Base-by-base conservation (phyloP, 345 rosid genomes). In the Ricinus communis region DNA sequence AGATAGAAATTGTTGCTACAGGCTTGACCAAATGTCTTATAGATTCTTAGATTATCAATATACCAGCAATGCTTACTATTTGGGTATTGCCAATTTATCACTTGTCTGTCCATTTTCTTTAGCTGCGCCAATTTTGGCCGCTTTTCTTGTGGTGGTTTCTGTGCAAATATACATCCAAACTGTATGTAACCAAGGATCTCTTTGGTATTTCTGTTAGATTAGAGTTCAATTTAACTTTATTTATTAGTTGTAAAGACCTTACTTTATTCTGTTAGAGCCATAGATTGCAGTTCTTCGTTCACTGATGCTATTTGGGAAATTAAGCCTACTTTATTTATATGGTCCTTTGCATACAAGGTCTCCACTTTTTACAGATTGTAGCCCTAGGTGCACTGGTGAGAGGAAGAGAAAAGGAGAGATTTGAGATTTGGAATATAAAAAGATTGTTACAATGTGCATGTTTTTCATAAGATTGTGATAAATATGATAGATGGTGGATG, bases 401-500 rank as follows among this genome's bases (percentile, higher is more conserved):
- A 12, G 12, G 38, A 33, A 33, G 2, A 15, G 24, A 19, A 51
- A 18, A 16, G 7, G 24, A 51, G 28, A 53, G 4, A 8, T 53
- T 53, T 21, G 14, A 53, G 57, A 27, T 53, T 53, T 53, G 57
- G 28, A 53, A 22, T n/a, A 6, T 43, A 8, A 43, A 43, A 43
- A 43, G 8, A 7, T 6, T 53, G 0, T 11, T 22, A 53, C 10
- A 52, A 6, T 9, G 11, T 21, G 11, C 14, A 43, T 43, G 47
- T 43, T 43, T n/a, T 22, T 1, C 57, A 53, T 53, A 21, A 53
- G 57, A 53, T n/a, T 53, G 27, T 53, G 25, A n/a, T 24, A 49
- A 63, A 33, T 53, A 38, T 77, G 65, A 61, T 85, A 93, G 98
- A 90, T 91, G 96, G 89, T 91, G 71, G 98, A 93, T 86, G 93